Evolutionary conservation across 1,139 yeast species (phyloP).

Genomic region (Saccharomyces hybrid): DNA sequence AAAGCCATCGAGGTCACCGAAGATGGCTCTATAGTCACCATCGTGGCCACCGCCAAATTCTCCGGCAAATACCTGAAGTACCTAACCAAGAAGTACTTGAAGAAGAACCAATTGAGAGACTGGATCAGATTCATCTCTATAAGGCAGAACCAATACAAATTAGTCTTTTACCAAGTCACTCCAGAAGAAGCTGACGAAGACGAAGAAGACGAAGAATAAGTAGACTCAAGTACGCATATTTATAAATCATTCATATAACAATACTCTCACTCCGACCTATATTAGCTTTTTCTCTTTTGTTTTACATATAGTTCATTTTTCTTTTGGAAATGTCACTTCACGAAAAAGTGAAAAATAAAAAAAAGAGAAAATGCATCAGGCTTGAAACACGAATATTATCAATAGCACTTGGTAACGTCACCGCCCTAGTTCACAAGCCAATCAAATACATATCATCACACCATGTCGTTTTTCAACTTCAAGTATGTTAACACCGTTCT

Average conservation of each 20-base stretch:
- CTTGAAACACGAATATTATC: neutral
- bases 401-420: neutral
- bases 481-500: constrained; percentile 15
- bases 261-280: neutral
- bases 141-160: constrained; percentile 89
- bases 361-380: neutral
- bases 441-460: neutral
- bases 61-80: constrained; percentile 98
- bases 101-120: constrained; percentile 98
- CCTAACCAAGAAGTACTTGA: constrained; percentile 96
- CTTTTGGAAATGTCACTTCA: neutral
- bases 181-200: constrained; percentile 85
- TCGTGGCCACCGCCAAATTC: constrained; percentile 85
- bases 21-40: constrained; percentile 65
- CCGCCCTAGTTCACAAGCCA: neutral
- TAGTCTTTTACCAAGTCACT: constrained; percentile 97
- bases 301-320: neutral
- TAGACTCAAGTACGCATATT: neutral
- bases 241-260: neutral
- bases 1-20: constrained; percentile 82
- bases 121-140: constrained; percentile 97
- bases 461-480: constrained; percentile 24
- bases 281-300: neutral
- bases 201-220: constrained; percentile 1
- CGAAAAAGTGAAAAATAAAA: neutral